Evolutionary conservation across 1,284 basidiomycete genomes (phyloP).

Genomic region (Cystobasidiaceae sp.): DNA sequence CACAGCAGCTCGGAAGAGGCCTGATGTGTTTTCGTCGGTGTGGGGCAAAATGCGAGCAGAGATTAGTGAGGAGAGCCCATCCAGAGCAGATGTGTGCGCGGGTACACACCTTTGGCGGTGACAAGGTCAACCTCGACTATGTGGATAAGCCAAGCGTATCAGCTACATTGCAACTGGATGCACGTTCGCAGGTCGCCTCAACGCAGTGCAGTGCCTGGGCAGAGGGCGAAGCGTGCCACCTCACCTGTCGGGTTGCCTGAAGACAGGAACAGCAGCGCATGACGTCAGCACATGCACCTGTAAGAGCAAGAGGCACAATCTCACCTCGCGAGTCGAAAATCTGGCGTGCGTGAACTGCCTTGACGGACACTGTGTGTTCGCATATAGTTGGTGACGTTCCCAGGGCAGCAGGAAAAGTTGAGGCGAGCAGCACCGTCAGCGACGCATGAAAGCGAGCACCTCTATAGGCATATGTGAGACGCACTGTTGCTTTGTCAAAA

Average conservation of each 20-base stretch:
- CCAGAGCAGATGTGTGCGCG: background rate
- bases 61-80: background rate
- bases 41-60: background rate
- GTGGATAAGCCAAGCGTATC: too few relatives aligned
- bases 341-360: slow-evolving; percentile 50
- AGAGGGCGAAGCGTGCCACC: too few relatives aligned
- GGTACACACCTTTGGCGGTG: slow-evolving; percentile 54
- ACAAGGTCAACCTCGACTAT: slow-evolving; percentile 90
- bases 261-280: background rate
- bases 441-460: too few relatives aligned
- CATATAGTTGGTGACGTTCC: too few relatives aligned
- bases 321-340: slow-evolving; percentile 92
- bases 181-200: too few relatives aligned
- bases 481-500: too few relatives aligned
- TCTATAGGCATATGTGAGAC: too few relatives aligned
- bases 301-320: too few relatives aligned
- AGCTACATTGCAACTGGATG: too few relatives aligned
- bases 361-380: slow-evolving; percentile 32
- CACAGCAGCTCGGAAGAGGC: slow-evolving; percentile 89
- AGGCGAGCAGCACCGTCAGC: too few relatives aligned
- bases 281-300: background rate
- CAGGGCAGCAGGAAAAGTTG: too few relatives aligned
- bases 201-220: too few relatives aligned
- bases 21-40: slow-evolving; percentile 50
- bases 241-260: slow-evolving; percentile 29